Conservation (phyloP, 176 grass and related monocot genomes). For the Triticum dicoccoides region DNA sequence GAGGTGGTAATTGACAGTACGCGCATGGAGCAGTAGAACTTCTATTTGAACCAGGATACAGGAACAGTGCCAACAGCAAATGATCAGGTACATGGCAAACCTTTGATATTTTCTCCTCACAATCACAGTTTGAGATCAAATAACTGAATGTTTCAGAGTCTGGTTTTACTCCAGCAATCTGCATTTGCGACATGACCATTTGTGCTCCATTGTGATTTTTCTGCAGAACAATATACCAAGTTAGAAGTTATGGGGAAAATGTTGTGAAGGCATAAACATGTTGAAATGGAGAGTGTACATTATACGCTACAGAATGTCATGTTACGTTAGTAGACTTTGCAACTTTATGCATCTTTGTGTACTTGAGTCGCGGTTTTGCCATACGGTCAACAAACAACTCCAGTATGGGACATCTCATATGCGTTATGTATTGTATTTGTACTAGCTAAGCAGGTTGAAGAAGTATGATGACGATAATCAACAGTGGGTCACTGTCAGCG, state of each 20-base stretch:
- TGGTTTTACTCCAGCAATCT: constrained; percentile 75
- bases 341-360: constrained; percentile 18
- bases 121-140: constrained; percentile 79
- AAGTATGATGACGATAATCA: constrained; percentile 28
- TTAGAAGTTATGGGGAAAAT: constrained; percentile 5
- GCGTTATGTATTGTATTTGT: neutral
- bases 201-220: constrained; percentile 68
- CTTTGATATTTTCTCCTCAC: constrained; percentile 73
- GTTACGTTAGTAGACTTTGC: neutral
- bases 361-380: neutral
- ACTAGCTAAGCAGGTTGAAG: constrained; percentile 24
- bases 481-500: neutral
- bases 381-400: constrained; percentile 15
- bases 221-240: constrained; percentile 46
- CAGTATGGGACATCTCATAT: neutral
- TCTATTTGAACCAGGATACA: constrained; percentile 27
- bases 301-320: constrained; percentile 6
- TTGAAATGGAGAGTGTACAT: neutral
- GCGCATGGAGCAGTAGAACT: neutral
- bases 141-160: constrained; percentile 90
- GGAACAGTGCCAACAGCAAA: constrained; percentile 22
- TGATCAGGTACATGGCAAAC: constrained; percentile 41
- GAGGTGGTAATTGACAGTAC: neutral
- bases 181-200: constrained; percentile 68
- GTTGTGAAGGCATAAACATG: neutral